Evolutionary conservation across 805 yeast genomes (phyloP).

Genomic region (Candida endomychidarum): DNA sequence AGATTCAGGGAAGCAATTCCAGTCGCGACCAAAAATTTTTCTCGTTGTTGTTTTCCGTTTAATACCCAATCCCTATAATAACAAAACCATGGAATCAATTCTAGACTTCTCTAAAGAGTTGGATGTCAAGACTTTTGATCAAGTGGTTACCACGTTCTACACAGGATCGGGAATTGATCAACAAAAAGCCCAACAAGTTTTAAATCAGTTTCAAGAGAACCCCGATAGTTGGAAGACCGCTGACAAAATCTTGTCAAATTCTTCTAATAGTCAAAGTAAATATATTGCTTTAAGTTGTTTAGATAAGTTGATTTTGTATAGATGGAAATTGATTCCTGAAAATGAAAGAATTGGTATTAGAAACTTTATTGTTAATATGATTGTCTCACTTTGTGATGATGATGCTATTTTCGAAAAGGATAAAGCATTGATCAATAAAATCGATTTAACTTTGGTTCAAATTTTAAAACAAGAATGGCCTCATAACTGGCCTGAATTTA

Average conservation of each 20-base stretch:
- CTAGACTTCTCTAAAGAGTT: constrained; percentile 84
- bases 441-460: constrained; percentile 90
- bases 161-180: constrained; percentile 71
- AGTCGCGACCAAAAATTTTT: constrained; percentile 10
- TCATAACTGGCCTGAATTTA: constrained; percentile 94
- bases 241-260: constrained; percentile 79
- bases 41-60: constrained; percentile 3
- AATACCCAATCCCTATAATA: not conserved
- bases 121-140: constrained; percentile 77
- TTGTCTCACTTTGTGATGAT: constrained; percentile 85
- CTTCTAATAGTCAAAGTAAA: constrained; percentile 82
- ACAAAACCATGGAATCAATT: constrained; percentile 70
- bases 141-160: constrained; percentile 81
- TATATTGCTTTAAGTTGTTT: constrained; percentile 88
- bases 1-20: not conserved
- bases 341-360: constrained; percentile 91
- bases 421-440: constrained; percentile 84
- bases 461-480: constrained; percentile 99
- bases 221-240: constrained; percentile 96
- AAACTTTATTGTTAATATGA: constrained; percentile 91
- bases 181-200: constrained; percentile 65
- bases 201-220: constrained; percentile 85
- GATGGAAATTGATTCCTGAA: constrained; percentile 91
- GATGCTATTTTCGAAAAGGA: constrained; percentile 68
- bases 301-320: constrained; percentile 84